These are phyloP conservation scores for Suillus paluster DNA, from an alignment of 768 basidiomycete species.

Conservation along the genomic window DNA sequence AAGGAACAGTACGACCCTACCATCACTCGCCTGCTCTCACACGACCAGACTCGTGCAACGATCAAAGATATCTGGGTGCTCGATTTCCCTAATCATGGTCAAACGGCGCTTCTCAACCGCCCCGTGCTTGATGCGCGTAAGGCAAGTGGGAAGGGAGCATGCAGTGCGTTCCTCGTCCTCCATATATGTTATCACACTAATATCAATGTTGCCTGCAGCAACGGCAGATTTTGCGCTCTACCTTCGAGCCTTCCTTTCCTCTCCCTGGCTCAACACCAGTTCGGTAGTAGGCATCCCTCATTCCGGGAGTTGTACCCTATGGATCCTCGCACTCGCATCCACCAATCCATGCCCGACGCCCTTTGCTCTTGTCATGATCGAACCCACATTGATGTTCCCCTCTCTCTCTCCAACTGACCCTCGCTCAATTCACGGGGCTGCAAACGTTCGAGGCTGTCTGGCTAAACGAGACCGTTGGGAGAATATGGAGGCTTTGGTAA, in stretches of 20 bases:
- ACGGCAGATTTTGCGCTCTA: too few species aligned
- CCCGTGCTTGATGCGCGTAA: slow-evolving; percentile 28
- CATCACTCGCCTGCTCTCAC: slow-evolving; percentile 10
- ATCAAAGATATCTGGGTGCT: slow-evolving; percentile 40
- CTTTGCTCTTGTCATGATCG: too few species aligned
- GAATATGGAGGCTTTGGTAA: slow-evolving; percentile 23
- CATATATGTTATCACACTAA: too few species aligned
- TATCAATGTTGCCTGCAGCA: too few species aligned
- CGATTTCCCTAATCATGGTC: slow-evolving; percentile 42
- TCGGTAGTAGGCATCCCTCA: too few species aligned
- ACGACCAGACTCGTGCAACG: slow-evolving; percentile 2
- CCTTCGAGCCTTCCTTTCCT: too few species aligned
- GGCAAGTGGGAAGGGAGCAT: slow-evolving; percentile 15
- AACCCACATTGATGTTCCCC: too few species aligned
- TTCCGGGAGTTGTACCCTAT: too few species aligned
- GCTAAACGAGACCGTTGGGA: slow-evolving; percentile 32
- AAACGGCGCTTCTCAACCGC: slow-evolving; percentile 38
- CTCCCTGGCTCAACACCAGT: too few species aligned
- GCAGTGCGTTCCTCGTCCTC: slow-evolving; percentile 22
- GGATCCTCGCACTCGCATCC: too few species aligned
- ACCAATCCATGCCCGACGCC: too few species aligned
- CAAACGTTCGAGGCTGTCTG: slow-evolving; percentile 33
- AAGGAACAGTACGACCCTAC: slow-evolving; percentile 33
- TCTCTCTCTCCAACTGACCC: too few species aligned
- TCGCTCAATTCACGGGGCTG: slow-evolving; percentile 32